These are phyloP conservation scores for Phytophthora boehmeriae DNA, from an alignment of 352 stramenopile genomes.

Conservation along the genomic window DNA sequence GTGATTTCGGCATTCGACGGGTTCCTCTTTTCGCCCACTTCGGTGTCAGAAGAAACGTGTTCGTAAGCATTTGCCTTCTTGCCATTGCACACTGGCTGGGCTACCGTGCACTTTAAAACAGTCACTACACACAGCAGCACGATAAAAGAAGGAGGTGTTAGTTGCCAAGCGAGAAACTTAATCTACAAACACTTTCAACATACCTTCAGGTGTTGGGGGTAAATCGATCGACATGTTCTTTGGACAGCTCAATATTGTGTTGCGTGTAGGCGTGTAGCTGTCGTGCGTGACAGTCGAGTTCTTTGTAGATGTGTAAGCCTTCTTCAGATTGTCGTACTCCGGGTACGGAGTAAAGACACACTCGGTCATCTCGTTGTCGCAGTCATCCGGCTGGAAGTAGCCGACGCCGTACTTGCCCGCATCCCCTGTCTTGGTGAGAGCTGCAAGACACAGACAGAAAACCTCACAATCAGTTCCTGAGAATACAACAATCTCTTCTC, in stretches of 20 bases:
- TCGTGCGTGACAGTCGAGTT: slow-evolving; percentile 49
- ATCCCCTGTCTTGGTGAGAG: slow-evolving; percentile 50
- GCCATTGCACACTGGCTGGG: slow-evolving; percentile 48
- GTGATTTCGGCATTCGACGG: slow-evolving; percentile 32
- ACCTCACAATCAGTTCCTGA: not conserved
- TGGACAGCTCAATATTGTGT: slow-evolving; percentile 44
- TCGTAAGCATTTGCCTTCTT: slow-evolving; percentile 38
- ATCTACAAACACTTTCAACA: not conserved
- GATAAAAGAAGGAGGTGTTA: slow-evolving; percentile 1
- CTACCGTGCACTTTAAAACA: slow-evolving; percentile 39
- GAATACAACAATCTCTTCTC: not conserved
- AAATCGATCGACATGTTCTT: slow-evolving; percentile 48
- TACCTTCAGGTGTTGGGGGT: slow-evolving; percentile 45
- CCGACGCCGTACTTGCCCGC: slow-evolving; percentile 64
- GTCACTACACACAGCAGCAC: slow-evolving; percentile 19
- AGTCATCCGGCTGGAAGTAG: slow-evolving; percentile 69
- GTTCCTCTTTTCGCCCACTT: slow-evolving; percentile 32
- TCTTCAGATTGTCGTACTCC: slow-evolving; percentile 63
- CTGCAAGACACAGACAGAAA: slow-evolving; percentile 8
- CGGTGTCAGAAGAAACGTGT: slow-evolving; percentile 13
- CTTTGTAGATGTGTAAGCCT: slow-evolving; percentile 53
- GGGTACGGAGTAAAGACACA: slow-evolving; percentile 65
- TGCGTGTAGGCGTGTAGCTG: slow-evolving; percentile 44
- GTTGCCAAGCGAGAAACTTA: not conserved
- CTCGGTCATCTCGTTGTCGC: slow-evolving; percentile 50